Percentiles rank a stretch among this genome's conserved stretches.
These are phyloP conservation scores for Conticribra guillardii DNA, from an alignment of 108 stramenopile species.

Conservation along the genomic window DNA sequence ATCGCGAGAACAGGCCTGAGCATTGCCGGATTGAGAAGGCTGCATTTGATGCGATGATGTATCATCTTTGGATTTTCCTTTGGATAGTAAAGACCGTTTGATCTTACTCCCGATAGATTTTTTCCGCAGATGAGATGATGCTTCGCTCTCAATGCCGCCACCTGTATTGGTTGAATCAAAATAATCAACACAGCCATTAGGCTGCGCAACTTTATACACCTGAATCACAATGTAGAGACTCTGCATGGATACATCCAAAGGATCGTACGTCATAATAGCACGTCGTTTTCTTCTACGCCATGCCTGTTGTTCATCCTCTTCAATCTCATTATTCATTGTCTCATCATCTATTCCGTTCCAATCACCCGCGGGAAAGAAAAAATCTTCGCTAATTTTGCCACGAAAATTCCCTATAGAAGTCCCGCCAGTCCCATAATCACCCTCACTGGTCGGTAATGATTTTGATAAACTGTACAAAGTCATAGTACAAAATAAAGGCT, in stretches of 20 bases:
- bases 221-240: slow-evolving; percentile 72
- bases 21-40: background rate
- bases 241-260: slow-evolving; percentile 28
- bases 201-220: slow-evolving; percentile 38
- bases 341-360: slow-evolving; percentile 60
- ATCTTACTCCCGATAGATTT: slow-evolving; percentile 10
- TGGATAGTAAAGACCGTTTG: slow-evolving; percentile 13
- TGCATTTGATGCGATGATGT: background rate
- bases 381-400: slow-evolving; percentile 85
- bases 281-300: slow-evolving; percentile 72
- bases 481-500: slow-evolving; percentile 77
- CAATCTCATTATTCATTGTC: slow-evolving; percentile 25
- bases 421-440: background rate
- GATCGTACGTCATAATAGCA: slow-evolving; percentile 80
- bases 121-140: background rate
- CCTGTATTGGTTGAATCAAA: background rate
- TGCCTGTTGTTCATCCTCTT: slow-evolving; percentile 29
- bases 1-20: background rate
- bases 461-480: slow-evolving; percentile 59
- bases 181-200: background rate
- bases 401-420: slow-evolving; percentile 5
- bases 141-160: background rate
- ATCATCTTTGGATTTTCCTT: background rate
- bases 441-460: background rate
- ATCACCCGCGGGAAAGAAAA: slow-evolving; percentile 84